Evolutionary conservation across 2,329 filamentous ascomycete species (phyloP), one percentile per base, ranked within the genome.

Genomic region (Colletotrichum acutatum): DNA sequence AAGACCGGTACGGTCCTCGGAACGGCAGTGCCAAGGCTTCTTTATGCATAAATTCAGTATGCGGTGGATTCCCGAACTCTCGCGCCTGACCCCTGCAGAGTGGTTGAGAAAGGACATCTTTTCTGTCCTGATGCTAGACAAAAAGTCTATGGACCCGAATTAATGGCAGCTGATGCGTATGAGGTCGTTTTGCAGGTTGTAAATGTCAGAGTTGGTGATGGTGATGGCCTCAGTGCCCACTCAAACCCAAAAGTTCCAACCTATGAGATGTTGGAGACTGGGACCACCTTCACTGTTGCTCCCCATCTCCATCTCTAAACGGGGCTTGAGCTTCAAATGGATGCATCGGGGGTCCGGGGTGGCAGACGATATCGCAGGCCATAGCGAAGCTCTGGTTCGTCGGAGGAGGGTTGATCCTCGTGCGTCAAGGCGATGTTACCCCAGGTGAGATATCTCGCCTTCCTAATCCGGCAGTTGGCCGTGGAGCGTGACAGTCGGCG

Each of bases 351-450:
- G 19, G 9, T 57, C 37, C 16, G 37, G 34, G 26, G 26, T 52
- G 34, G 28, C 16, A 57, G 24, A 28, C 52, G 34, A 46, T 46
- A 57, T 34, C 42, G 12, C 24, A 52, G 42, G 22, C 19, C 11
- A 46, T 32, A 22, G 32, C 22, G 5, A 60, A 49, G 26, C 11
- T 6, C 26, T 62, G 34, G 68, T 28, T 57, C 24, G 22, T 34
- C 9, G 32, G 6, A 26, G 19, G 59, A 22, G 59, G 53, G n/a
- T 26, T 64, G 64, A 63, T 71, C 52, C 65, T 58, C 28, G 58
- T n/a, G 65, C 34, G 49, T 52, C 16, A 16, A 58, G n/a, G 60
- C 60, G 28, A 70, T 72, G 66, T 49, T 65, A 72, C 70, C 66
- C 46, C 46, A 56, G 7, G 4, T n/a, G 28, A 64, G 54, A 70